phyloP scores from a whole-genome alignment of 257 asterid genomes.

The Solanum acaule region DNA sequence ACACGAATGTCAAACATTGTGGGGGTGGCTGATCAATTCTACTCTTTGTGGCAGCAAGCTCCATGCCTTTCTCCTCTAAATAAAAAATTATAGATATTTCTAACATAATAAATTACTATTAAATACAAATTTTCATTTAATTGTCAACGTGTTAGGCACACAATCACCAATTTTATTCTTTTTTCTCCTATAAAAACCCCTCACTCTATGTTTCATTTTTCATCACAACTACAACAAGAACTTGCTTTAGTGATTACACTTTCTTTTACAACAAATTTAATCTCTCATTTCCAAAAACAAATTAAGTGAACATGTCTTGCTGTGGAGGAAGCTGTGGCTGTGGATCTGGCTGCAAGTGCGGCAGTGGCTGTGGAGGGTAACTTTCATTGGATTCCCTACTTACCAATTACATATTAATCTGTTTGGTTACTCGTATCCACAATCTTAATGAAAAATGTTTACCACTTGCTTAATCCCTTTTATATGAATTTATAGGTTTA shows the following conservation, averaged over 20 bases:
- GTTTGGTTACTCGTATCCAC: neutral
- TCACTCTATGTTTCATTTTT: neutral
- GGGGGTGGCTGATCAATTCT: neutral
- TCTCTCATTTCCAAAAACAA: neutral
- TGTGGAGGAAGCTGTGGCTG: slow-evolving; percentile 69
- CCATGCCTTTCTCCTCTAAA: neutral
- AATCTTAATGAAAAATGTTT: neutral
- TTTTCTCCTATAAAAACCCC: neutral
- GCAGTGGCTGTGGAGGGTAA: slow-evolving; percentile 64
- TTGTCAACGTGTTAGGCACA: neutral
- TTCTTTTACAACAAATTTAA: neutral
- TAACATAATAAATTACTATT: neutral
- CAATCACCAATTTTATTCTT: neutral
- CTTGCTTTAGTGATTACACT: neutral
- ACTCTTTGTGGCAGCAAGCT: neutral
- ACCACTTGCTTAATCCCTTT: neutral
- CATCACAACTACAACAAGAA: neutral
- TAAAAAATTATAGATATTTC: neutral
- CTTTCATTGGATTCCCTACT: neutral
- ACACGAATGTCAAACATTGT: neutral
- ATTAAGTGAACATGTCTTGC: slow-evolving; percentile 37
- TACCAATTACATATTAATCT: too few species aligned
- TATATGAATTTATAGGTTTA: too few species aligned
- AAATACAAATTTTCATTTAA: neutral
- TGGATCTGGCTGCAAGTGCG: slow-evolving; percentile 58